A percentile compares a stretch with the other conserved stretches of the same genome.
Conservation (phyloP, 1,284 basidiomycete genomes). For the Apiotrichum domesticum region DNA sequence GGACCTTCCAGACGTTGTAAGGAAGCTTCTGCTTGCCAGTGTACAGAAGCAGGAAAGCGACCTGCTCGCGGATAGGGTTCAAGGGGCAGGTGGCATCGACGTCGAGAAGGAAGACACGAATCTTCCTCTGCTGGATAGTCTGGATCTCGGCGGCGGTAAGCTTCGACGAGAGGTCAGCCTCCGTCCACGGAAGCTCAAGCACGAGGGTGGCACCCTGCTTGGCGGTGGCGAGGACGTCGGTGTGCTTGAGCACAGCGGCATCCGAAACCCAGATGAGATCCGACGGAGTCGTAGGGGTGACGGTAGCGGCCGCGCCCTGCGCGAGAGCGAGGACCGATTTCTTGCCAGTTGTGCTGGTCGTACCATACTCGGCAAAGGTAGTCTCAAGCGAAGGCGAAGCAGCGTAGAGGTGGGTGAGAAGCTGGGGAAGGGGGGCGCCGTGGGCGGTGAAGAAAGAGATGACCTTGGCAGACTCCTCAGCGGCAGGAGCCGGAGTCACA, state of each 20-base stretch:
- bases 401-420: conserved; percentile 46
- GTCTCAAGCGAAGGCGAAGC: conserved; percentile 42
- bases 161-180: conserved; percentile 44
- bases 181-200: conserved; percentile 45
- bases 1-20: conserved; percentile 39
- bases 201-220: conserved; percentile 43
- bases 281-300: conserved; percentile 22
- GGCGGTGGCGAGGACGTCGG: conserved; percentile 37
- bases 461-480: conserved; percentile 36
- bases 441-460: conserved; percentile 48
- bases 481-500: conserved; percentile 23
- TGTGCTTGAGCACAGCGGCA: conserved; percentile 43
- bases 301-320: conserved; percentile 14
- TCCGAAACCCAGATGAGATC: conserved; percentile 48
- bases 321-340: conserved; percentile 45
- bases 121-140: conserved; percentile 42
- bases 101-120: conserved; percentile 47
- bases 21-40: conserved; percentile 41
- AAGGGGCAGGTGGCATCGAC: conserved; percentile 29
- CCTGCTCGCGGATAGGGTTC: conserved; percentile 42
- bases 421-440: conserved; percentile 39
- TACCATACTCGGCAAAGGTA: conserved; percentile 40
- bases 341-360: conserved; percentile 40
- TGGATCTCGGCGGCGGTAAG: conserved; percentile 39
- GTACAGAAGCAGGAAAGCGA: conserved; percentile 48